phyloP scores from a whole-genome alignment of 2,329 filamentous ascomycete species.

The Karstenula rhodostoma region DNA sequence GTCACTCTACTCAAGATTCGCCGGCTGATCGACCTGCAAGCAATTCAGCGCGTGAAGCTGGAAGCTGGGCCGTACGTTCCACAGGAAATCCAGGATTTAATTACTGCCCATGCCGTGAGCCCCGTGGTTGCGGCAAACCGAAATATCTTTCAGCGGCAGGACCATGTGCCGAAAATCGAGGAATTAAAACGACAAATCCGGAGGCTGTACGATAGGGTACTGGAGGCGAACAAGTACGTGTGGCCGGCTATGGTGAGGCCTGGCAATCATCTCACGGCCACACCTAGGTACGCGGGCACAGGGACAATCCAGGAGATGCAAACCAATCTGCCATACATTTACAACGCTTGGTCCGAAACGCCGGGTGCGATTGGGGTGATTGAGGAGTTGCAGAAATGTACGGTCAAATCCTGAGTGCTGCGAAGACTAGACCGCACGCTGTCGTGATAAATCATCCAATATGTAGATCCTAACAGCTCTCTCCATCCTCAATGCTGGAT shows the following conservation, averaged over 20 bases:
- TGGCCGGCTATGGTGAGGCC: background rate
- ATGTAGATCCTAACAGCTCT: no score
- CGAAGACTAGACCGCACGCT: no score
- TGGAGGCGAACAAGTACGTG: background rate
- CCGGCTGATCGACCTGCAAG: slow-evolving; percentile 40
- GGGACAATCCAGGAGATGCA: background rate
- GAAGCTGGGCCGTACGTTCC: background rate
- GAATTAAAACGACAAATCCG: background rate
- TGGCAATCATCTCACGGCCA: background rate
- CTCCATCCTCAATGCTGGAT: no score
- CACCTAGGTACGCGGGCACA: background rate
- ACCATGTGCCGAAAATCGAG: background rate
- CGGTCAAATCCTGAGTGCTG: no score
- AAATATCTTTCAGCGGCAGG: background rate
- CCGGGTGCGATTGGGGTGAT: background rate
- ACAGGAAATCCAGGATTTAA: background rate
- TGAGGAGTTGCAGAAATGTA: background rate
- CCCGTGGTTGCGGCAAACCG: background rate
- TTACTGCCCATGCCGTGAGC: background rate
- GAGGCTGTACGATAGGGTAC: background rate
- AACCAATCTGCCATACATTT: background rate
- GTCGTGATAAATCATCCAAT: no score
- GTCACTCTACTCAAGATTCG: slow-evolving; percentile 50
- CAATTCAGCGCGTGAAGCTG: background rate
- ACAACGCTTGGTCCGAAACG: background rate